These are phyloP conservation scores for Olyra latifolia DNA, from an alignment of 176 grass and related monocot genomes.

Conservation along the genomic window DNA sequence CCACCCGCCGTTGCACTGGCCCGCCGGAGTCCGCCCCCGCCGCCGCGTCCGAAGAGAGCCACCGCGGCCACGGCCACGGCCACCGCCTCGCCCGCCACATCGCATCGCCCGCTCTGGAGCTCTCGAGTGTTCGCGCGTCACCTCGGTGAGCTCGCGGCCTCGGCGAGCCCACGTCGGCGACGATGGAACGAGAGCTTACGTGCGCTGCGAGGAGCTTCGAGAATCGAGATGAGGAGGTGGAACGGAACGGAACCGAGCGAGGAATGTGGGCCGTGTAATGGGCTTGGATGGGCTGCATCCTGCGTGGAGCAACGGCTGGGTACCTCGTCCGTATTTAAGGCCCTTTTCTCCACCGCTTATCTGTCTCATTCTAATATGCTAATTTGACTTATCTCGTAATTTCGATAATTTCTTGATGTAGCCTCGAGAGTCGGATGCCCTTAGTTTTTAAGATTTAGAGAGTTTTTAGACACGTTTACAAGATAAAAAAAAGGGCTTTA, in stretches of 20 bases:
- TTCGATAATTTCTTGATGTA: too few species aligned
- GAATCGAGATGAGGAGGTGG: too few species aligned
- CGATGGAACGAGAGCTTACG: neutral
- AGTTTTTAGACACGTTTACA: too few species aligned
- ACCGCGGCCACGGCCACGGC: constrained; percentile 14
- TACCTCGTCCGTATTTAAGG: too few species aligned
- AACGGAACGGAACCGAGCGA: neutral
- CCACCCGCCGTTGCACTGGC: constrained; percentile 51
- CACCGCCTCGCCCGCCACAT: constrained; percentile 54
- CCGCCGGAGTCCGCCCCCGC: neutral
- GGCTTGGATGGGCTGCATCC: neutral
- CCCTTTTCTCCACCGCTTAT: too few species aligned
- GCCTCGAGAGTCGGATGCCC: too few species aligned
- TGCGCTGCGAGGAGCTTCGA: neutral
- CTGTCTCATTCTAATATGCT: too few species aligned
- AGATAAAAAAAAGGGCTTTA: too few species aligned
- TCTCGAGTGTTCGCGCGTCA: neutral
- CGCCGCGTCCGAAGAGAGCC: constrained; percentile 22
- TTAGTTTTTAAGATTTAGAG: too few species aligned
- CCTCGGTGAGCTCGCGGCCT: constrained; percentile 15
- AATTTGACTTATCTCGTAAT: too few species aligned
- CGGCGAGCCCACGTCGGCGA: constrained; percentile 35
- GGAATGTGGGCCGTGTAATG: neutral
- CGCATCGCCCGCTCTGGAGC: constrained; percentile 19
- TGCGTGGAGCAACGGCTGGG: too few species aligned